Evolutionary conservation across 2,329 filamentous ascomycete species (phyloP).

Genomic region (Fonsecaea monophora): DNA sequence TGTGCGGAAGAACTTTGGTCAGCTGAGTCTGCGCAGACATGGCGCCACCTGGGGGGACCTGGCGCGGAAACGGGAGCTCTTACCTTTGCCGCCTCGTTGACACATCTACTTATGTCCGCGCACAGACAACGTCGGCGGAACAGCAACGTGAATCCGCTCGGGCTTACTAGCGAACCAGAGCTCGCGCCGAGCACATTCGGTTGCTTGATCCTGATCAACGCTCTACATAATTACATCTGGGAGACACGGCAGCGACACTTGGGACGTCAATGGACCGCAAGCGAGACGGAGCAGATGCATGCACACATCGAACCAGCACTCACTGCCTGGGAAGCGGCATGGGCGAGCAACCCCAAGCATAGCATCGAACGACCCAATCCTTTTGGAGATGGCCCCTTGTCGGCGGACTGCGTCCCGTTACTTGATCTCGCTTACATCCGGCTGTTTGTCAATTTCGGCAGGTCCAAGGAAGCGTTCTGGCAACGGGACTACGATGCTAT

Average conservation of each 20-base stretch:
- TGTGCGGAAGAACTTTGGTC: conserved; percentile 92
- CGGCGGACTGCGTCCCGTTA: conserved; percentile 87
- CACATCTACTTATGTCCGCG: conserved; percentile 79
- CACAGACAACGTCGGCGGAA: conserved; percentile 59
- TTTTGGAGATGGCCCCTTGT: conserved; percentile 79
- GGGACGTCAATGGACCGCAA: conserved; percentile 84
- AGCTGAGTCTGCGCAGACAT: conserved; percentile 81
- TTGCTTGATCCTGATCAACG: conserved; percentile 88
- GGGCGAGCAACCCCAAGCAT: conserved; percentile 85
- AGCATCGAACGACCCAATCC: conserved; percentile 84
- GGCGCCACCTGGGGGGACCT: conserved; percentile 77
- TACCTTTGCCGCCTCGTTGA: conserved; percentile 82
- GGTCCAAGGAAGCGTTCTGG: conserved; percentile 93
- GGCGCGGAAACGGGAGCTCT: conserved; percentile 73
- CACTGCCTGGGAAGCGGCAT: conserved; percentile 91
- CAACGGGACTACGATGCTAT: conserved; percentile 91
- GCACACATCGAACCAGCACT: conserved; percentile 91
- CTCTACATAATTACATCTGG: conserved; percentile 98
- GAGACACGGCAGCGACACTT: conserved; percentile 91
- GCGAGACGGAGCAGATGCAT: conserved; percentile 96
- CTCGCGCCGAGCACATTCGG: conserved; percentile 88
- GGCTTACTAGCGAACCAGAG: conserved; percentile 60
- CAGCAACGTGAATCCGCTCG: conserved; percentile 39
- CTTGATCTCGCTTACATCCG: conserved; percentile 91
- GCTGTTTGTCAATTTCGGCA: conserved; percentile 89